Evolutionary conservation across 2,329 filamentous ascomycete species (phyloP).

Genomic region (Aschersonia sp.): DNA sequence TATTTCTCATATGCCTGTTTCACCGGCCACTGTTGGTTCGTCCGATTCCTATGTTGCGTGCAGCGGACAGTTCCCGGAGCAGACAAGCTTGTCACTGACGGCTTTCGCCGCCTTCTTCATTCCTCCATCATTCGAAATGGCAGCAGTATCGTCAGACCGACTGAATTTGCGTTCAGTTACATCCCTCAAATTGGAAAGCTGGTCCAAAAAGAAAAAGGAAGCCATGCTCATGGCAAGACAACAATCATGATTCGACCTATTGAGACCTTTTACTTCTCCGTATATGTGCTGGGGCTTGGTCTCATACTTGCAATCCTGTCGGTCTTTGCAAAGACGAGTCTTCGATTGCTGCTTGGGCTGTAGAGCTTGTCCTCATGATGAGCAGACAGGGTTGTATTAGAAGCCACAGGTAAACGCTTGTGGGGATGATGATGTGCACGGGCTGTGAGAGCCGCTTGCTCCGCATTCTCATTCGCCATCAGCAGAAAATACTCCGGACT

Average conservation of each 20-base stretch:
- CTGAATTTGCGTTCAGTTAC: slow-evolving; percentile 19
- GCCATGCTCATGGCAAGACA: background rate
- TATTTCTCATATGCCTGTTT: slow-evolving; percentile 14
- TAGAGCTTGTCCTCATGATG: no score
- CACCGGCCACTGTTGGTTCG: slow-evolving; percentile 16
- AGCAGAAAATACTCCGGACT: no score
- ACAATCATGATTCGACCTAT: background rate
- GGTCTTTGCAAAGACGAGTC: no score
- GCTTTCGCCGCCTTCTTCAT: slow-evolving; percentile 13
- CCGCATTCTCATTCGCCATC: no score
- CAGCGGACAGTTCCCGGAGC: slow-evolving; percentile 12
- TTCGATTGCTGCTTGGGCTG: no score
- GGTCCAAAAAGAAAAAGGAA: slow-evolving; percentile 9
- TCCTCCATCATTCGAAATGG: slow-evolving; percentile 13
- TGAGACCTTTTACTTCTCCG: background rate
- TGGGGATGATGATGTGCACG: no score
- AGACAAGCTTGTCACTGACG: slow-evolving; percentile 11
- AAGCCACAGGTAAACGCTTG: no score
- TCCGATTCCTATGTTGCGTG: slow-evolving; percentile 11
- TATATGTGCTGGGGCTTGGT: no score
- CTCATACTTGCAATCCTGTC: no score
- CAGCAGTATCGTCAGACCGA: slow-evolving; percentile 12
- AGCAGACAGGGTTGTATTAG: no score
- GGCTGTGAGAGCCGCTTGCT: no score
- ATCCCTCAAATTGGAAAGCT: slow-evolving; percentile 10